phyloP scores from a whole-genome alignment of 352 stramenopile genomes.

The Phytophthora ohioensis region DNA sequence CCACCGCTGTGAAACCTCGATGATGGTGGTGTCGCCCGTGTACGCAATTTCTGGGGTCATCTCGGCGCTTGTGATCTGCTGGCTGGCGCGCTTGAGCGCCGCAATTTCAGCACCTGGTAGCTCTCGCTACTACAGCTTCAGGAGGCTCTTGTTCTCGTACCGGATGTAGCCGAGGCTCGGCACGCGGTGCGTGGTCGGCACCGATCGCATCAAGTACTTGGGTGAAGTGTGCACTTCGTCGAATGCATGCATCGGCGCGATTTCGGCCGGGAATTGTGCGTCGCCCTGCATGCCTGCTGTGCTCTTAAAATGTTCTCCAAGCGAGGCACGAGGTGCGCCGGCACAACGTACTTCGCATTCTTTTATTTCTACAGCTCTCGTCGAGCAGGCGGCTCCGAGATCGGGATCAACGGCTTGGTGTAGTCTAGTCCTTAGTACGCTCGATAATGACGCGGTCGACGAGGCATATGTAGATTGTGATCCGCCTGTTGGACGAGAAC shows the following conservation, averaged over 20 bases:
- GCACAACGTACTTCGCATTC: conserved; percentile 77
- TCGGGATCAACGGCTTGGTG: too few species aligned
- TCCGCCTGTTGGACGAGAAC: too few species aligned
- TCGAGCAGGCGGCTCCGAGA: conserved; percentile 35
- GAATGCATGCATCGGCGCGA: conserved; percentile 60
- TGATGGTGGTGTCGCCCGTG: conserved; percentile 84
- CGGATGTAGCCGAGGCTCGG: neutral
- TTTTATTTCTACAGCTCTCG: conserved; percentile 58
- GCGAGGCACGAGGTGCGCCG: conserved; percentile 55
- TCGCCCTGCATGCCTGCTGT: conserved; percentile 71
- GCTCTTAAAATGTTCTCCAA: conserved; percentile 60
- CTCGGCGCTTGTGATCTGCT: conserved; percentile 48
- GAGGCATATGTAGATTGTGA: too few species aligned
- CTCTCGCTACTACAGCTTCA: conserved; percentile 62
- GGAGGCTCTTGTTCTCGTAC: conserved; percentile 61
- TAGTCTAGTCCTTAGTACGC: too few species aligned
- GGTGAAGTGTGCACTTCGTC: conserved; percentile 43
- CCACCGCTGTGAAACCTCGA: conserved; percentile 55
- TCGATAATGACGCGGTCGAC: too few species aligned
- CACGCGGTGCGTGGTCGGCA: conserved; percentile 45
- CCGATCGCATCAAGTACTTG: conserved; percentile 68
- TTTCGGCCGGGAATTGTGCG: conserved; percentile 50
- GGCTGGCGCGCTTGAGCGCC: conserved; percentile 49
- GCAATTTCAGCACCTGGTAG: conserved; percentile 55
- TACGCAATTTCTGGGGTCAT: conserved; percentile 78